phyloP scores from a whole-genome alignment of 2,329 filamentous ascomycete species.

The Ceratocystis harringtonii region DNA sequence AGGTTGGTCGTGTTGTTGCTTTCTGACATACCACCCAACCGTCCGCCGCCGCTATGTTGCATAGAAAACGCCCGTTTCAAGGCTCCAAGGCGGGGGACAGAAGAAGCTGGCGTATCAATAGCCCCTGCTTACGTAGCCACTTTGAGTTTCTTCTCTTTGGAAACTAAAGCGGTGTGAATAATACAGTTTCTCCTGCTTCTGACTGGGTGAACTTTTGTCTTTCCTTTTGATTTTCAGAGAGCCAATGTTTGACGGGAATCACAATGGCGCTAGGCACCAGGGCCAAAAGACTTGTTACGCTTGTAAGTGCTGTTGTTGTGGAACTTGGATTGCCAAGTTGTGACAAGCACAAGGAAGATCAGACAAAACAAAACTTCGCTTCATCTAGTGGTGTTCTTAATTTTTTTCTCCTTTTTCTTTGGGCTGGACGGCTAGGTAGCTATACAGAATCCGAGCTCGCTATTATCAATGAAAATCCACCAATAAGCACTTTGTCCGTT shows the following conservation, averaged over 20 bases:
- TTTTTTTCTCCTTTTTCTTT: no score
- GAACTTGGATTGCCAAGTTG: background rate
- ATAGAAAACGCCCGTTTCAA: constrained; percentile 1
- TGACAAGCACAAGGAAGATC: background rate
- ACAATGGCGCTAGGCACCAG: background rate
- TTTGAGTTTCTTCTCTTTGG: background rate
- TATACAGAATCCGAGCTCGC: no score
- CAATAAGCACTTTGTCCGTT: no score
- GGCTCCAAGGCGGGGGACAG: background rate
- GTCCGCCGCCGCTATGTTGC: background rate
- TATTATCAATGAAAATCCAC: no score
- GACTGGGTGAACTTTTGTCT: background rate
- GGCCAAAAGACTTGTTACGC: background rate
- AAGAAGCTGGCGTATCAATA: background rate
- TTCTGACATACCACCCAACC: background rate
- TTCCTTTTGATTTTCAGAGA: background rate
- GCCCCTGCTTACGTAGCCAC: background rate
- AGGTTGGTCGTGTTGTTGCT: background rate
- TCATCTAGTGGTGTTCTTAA: background rate
- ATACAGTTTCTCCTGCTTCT: background rate
- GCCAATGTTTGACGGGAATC: background rate
- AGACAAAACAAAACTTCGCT: background rate
- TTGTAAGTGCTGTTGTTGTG: background rate
- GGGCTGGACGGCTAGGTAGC: no score
- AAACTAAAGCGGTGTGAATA: background rate